phyloP scores from a whole-genome alignment of 2,329 filamentous ascomycete genomes.

The Cladorrhinum sp. region DNA sequence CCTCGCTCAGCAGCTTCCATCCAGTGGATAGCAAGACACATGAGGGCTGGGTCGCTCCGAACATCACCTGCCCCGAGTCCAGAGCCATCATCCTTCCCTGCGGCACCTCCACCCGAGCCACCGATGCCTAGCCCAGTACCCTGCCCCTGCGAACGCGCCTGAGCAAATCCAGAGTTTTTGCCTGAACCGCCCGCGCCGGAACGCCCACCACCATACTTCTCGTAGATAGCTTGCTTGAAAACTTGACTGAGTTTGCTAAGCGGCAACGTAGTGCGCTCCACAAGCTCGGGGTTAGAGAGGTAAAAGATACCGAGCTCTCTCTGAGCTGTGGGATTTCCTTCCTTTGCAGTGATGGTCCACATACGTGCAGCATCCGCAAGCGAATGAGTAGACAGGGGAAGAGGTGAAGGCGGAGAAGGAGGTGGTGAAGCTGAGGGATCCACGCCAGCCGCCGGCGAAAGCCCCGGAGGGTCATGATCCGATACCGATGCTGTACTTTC shows the following conservation, averaged over 20 bases:
- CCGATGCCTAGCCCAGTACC: conserved; percentile 25
- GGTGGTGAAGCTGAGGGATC: conserved; percentile 26
- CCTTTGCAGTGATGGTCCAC: conserved; percentile 90
- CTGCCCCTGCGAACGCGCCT: conserved; percentile 14
- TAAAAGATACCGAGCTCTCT: conserved; percentile 92
- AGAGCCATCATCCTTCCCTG: conserved; percentile 27
- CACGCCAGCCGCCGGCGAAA: conserved; percentile 2
- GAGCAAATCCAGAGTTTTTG: conserved; percentile 20
- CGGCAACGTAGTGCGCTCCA: conserved; percentile 76
- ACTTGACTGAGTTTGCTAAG: conserved; percentile 82
- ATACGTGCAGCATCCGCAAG: conserved; percentile 82
- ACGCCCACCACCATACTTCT: conserved; percentile 53
- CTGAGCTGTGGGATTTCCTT: conserved; percentile 84
- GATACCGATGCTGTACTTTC: conserved; percentile 20
- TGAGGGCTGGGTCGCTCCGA: conserved; percentile 76
- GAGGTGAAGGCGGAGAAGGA: conserved; percentile 41
- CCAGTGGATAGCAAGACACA: conserved; percentile 96
- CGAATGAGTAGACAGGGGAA: conserved; percentile 58
- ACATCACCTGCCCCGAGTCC: conserved; percentile 43
- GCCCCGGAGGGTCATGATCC: conserved; percentile 1
- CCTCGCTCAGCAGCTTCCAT: conserved; percentile 86
- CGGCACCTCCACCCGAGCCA: conserved; percentile 22
- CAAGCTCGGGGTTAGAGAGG: conserved; percentile 82
- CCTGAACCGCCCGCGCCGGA: conserved; percentile 32
- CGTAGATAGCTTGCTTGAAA: conserved; percentile 85